Percentiles rank a stretch among this genome's conserved stretches.
phyloP scores from a whole-genome alignment of 371 early-diverging fungal genomes.

The Mortierella sp. region DNA sequence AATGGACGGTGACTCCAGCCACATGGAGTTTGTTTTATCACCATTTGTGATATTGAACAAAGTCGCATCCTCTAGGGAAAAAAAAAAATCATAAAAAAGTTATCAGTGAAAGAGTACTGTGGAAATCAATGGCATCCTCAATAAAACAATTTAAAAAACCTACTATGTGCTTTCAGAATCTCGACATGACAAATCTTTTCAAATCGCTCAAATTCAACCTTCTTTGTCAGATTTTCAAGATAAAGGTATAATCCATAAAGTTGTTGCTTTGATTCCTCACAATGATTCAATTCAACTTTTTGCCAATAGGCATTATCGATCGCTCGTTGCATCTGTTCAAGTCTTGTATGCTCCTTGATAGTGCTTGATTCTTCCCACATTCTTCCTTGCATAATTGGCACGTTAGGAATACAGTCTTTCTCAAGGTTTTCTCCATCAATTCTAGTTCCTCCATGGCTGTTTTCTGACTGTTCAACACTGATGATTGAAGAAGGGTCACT shows the following conservation, averaged over 20 bases:
- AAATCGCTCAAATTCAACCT: conserved; percentile 35
- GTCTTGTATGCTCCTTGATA: conserved; percentile 8
- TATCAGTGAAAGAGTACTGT: not conserved
- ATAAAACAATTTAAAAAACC: not conserved
- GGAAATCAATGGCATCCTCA: not conserved
- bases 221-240: conserved; percentile 13
- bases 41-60: conserved; percentile 39
- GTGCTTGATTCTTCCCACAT: not conserved
- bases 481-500: too few relatives aligned
- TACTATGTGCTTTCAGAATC: conserved; percentile 39
- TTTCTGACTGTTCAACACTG: too few relatives aligned
- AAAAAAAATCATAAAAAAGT: not conserved
- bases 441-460: too few relatives aligned
- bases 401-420: too few relatives aligned
- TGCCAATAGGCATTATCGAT: conserved; percentile 45
- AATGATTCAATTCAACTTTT: conserved; percentile 19
- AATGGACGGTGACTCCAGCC: conserved; percentile 45
- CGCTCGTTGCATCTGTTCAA: conserved; percentile 20
- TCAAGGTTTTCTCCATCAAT: too few relatives aligned
- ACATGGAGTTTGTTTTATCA: conserved; percentile 35
- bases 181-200: conserved; percentile 19
- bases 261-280: conserved; percentile 14
- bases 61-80: conserved; percentile 22
- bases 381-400: not conserved
- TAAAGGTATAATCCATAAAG: conserved; percentile 32